These are phyloP conservation scores for Epichloe gansuensis DNA, from an alignment of 2,329 filamentous ascomycete species.

Conservation along the genomic window DNA sequence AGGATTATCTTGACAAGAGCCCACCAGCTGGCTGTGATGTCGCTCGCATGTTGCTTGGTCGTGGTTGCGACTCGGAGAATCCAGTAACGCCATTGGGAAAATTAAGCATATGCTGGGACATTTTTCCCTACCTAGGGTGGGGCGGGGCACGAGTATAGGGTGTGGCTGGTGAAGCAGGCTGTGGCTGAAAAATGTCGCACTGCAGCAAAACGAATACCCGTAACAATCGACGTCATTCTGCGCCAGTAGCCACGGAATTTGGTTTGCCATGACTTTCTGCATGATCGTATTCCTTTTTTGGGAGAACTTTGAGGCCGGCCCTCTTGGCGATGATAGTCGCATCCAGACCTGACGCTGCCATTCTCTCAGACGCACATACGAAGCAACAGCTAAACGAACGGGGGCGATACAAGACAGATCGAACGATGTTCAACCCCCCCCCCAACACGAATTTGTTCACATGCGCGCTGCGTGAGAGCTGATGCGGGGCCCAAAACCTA, in stretches of 20 bases:
- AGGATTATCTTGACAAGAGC: background rate
- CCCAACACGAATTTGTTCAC: background rate
- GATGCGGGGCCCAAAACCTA: background rate
- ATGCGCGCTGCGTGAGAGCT: background rate
- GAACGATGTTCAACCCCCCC: too few species aligned
- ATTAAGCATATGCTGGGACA: background rate
- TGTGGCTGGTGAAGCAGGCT: background rate
- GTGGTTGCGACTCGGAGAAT: slow-evolving; percentile 1
- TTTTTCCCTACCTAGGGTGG: background rate
- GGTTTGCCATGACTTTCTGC: background rate
- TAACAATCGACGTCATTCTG: background rate
- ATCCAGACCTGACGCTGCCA: too few species aligned
- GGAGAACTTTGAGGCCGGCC: too few species aligned
- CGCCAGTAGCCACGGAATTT: too few species aligned
- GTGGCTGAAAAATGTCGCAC: background rate
- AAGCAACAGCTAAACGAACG: too few species aligned
- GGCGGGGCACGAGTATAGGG: background rate
- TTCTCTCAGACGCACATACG: too few species aligned
- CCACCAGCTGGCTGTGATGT: slow-evolving; percentile 1
- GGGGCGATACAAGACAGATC: too few species aligned
- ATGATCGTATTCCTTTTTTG: background rate
- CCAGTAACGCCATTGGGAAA: slow-evolving; percentile 2
- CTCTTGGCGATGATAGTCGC: too few species aligned
- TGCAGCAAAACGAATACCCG: background rate
- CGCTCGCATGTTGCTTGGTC: background rate